Evolutionary conservation across 2,329 filamentous ascomycete genomes (phyloP).

Genomic region (Xylariaceae sp.): DNA sequence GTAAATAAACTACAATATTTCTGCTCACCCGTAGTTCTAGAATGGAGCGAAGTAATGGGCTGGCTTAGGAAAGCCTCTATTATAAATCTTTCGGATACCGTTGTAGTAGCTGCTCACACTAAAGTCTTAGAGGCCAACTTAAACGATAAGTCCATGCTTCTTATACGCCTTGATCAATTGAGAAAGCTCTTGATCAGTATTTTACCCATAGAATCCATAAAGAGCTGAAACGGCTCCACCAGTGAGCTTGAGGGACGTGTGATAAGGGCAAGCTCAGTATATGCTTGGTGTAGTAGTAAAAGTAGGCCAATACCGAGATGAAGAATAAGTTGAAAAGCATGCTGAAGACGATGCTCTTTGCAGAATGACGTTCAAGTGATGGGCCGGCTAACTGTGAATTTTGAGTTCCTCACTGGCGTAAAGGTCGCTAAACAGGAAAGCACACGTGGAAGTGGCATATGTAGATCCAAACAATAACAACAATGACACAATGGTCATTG

Average conservation of each 20-base stretch:
- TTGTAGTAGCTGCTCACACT: constrained; percentile 9
- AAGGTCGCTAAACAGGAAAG: too few species aligned
- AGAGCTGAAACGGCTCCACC: constrained; percentile 1
- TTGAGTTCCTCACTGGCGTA: too few species aligned
- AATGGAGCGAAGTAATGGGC: constrained; percentile 3
- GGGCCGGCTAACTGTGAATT: too few species aligned
- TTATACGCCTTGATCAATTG: constrained; percentile 1
- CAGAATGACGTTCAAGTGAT: too few species aligned
- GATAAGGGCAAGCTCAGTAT: too few species aligned
- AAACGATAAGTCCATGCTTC: constrained; percentile 5
- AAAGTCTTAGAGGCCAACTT: constrained; percentile 6
- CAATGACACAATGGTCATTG: too few species aligned
- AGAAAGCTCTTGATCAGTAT: constrained; percentile 4
- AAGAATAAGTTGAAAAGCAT: too few species aligned
- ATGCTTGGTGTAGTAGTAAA: too few species aligned
- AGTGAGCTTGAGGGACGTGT: constrained; percentile 8
- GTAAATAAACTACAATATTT: not conserved
- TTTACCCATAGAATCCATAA: constrained; percentile 6
- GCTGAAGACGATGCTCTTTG: too few species aligned
- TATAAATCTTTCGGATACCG: constrained; percentile 9
- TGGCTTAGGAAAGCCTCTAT: constrained; percentile 8
- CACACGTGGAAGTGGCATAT: too few species aligned
- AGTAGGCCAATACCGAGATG: too few species aligned
- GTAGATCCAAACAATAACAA: too few species aligned
- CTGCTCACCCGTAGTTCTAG: constrained; percentile 5